phyloP scores from a whole-genome alignment of 140 eudicot genomes.

The Oenanthe javanica region DNA sequence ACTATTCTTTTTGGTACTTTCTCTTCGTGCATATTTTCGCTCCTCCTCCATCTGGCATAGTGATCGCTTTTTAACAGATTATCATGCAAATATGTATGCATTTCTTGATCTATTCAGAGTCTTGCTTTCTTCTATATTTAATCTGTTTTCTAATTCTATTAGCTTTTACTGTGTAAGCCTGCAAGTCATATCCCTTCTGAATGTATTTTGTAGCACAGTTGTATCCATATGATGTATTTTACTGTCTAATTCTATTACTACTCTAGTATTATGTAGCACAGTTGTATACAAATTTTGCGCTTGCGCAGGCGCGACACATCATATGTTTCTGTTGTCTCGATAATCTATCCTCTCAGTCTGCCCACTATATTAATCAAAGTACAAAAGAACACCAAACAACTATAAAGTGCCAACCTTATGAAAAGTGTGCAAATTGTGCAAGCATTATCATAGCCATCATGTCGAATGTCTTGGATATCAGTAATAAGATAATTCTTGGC shows the following conservation, averaged over 20 bases:
- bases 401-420: not conserved
- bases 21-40: conserved; percentile 28
- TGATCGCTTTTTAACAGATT: not conserved
- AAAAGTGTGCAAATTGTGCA: not conserved
- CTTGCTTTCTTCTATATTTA: not conserved
- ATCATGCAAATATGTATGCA: not conserved
- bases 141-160: not conserved
- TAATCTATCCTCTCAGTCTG: too few relatives aligned
- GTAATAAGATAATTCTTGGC: too few relatives aligned
- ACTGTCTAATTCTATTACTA: too few relatives aligned
- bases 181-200: too few relatives aligned
- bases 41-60: conserved; percentile 21
- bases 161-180: not conserved
- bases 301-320: not conserved
- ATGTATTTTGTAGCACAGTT: too few relatives aligned
- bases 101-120: not conserved
- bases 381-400: not conserved
- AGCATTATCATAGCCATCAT: not conserved
- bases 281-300: too few relatives aligned
- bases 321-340: too few relatives aligned
- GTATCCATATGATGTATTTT: too few relatives aligned
- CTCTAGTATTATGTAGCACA: too few relatives aligned
- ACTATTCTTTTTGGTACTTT: conserved; percentile 24
- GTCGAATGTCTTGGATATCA: too few relatives aligned
- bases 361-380: not conserved